phyloP scores from a whole-genome alignment of 108 stramenopile genomes.

The Pseudonitzschia delicatissima region DNA sequence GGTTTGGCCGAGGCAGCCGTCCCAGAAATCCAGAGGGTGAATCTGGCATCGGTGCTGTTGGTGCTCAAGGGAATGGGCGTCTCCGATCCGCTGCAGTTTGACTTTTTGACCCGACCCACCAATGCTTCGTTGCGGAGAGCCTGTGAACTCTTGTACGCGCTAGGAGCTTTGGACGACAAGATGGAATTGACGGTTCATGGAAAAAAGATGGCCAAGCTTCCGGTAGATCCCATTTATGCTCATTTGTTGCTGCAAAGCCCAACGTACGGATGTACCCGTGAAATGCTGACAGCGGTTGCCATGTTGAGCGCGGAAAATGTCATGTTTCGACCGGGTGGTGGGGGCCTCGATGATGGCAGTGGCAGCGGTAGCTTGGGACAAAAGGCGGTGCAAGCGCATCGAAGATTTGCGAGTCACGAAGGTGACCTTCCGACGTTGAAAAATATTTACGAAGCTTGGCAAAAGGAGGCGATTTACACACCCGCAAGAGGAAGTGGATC shows the following conservation, averaged over 20 bases:
- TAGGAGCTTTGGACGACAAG: conserved; percentile 63
- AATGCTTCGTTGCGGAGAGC: conserved; percentile 52
- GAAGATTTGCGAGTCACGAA: conserved; percentile 79
- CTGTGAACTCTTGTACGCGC: conserved; percentile 52
- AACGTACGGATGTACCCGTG: conserved; percentile 78
- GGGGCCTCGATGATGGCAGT: conserved; percentile 43
- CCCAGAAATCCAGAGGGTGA: conserved; percentile 90
- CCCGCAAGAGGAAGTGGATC: conserved; percentile 21
- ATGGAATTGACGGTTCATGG: conserved; percentile 74
- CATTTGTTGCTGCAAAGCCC: conserved; percentile 70
- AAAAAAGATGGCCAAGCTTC: conserved; percentile 71
- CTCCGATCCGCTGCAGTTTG: conserved; percentile 79
- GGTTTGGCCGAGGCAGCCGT: conserved; percentile 48
- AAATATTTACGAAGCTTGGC: conserved; percentile 91
- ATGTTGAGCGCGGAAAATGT: conserved; percentile 95
- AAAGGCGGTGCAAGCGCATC: conserved; percentile 74
- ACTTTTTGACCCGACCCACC: conserved; percentile 79
- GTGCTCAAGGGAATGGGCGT: conserved; percentile 94
- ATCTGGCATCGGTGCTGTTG: conserved; percentile 85
- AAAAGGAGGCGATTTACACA: conserved; percentile 66
- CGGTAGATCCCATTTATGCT: conserved; percentile 74
- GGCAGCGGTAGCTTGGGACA: conserved; percentile 57
- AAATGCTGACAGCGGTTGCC: conserved; percentile 91
- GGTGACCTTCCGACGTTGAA: conserved; percentile 94
- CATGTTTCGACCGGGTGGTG: conserved; percentile 90